These are phyloP conservation scores for Penicillium herquei DNA, from an alignment of 495 filamentous ascomycete genomes.

Conservation along the genomic window DNA sequence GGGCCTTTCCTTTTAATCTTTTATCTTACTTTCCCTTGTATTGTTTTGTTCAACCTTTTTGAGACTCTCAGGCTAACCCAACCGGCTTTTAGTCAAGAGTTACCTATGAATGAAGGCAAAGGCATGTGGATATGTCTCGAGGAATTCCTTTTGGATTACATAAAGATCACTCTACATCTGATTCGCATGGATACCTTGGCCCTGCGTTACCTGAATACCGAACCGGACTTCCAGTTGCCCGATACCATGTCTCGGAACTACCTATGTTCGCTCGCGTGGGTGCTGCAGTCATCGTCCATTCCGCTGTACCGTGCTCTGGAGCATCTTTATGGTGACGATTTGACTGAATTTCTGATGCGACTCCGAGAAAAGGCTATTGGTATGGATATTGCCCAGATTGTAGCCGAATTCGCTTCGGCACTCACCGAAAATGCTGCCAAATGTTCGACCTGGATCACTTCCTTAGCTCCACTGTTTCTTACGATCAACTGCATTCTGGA, in stretches of 20 bases:
- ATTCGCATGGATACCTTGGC: constrained; percentile 31
- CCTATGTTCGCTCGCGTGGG: constrained; percentile 28
- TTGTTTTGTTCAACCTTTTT: background rate
- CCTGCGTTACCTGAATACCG: constrained; percentile 24
- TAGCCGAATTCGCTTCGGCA: constrained; percentile 28
- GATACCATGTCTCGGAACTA: constrained; percentile 31
- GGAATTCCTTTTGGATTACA: constrained; percentile 37
- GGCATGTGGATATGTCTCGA: constrained; percentile 28
- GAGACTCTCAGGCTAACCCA: constrained; percentile 2
- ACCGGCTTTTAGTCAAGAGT: constrained; percentile 20
- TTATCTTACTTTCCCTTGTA: background rate
- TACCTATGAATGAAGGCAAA: constrained; percentile 29
- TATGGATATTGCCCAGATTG: constrained; percentile 16
- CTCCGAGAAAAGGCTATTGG: constrained; percentile 29
- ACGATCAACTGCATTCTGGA: constrained; percentile 21
- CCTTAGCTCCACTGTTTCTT: background rate
- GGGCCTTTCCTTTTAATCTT: background rate
- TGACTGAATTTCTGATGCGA: constrained; percentile 23
- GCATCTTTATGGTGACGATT: constrained; percentile 20
- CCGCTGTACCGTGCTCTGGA: constrained; percentile 35
- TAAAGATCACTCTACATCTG: constrained; percentile 35
- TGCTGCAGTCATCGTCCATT: constrained; percentile 27
- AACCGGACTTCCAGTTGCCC: constrained; percentile 21
- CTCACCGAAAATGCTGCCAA: constrained; percentile 11
- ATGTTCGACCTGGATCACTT: background rate